phyloP scores from a whole-genome alignment of 345 rosid species.

The Acer saccharum region DNA sequence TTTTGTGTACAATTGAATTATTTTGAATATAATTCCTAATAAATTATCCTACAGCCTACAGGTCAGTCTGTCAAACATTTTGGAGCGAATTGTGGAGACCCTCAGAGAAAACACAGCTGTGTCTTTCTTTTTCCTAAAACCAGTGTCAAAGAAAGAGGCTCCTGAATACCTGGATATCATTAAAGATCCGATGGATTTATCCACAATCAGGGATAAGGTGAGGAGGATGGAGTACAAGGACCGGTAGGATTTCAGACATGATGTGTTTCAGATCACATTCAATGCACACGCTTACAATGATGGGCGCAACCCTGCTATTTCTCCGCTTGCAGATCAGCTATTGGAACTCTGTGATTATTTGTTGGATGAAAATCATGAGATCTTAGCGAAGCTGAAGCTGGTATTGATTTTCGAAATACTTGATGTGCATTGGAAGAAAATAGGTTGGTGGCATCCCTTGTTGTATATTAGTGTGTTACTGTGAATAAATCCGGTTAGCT shows the following conservation, averaged over 20 bases:
- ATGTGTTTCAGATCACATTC: constrained; percentile 73
- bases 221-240: constrained; percentile 80
- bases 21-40: not conserved
- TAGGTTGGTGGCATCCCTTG: not conserved
- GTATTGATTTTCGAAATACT: constrained; percentile 41
- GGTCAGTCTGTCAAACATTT: constrained; percentile 86
- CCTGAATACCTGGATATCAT: constrained; percentile 75
- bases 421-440: not conserved
- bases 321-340: constrained; percentile 96
- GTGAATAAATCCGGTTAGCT: not conserved
- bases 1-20: too few species aligned
- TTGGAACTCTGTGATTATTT: constrained; percentile 87
- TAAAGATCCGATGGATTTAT: constrained; percentile 84
- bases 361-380: constrained; percentile 43
- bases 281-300: constrained; percentile 89
- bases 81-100: constrained; percentile 75
- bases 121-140: constrained; percentile 84
- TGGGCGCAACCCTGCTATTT: constrained; percentile 82
- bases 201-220: constrained; percentile 79
- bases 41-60: constrained; percentile 44
- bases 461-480: not conserved
- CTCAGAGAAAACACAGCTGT: constrained; percentile 60
- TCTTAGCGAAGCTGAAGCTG: constrained; percentile 71
- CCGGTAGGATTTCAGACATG: constrained; percentile 78
- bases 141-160: constrained; percentile 89